These are phyloP conservation scores for Ogataea nakhonphanomensis DNA, from an alignment of 805 yeast species.

Conservation along the genomic window DNA sequence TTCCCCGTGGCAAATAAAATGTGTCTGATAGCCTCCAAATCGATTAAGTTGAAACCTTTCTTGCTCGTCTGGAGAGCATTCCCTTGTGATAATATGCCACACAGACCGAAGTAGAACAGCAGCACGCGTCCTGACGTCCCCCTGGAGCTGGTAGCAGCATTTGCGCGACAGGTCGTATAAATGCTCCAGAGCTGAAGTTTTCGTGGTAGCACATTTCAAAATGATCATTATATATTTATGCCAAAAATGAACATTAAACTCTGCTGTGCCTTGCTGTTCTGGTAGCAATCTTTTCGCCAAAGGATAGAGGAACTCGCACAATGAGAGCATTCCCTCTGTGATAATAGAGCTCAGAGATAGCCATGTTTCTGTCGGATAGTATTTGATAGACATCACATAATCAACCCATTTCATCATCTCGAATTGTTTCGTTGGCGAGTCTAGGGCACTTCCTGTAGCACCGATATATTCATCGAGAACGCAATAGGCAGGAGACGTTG, in stretches of 20 bases:
- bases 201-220: slow-evolving; percentile 58
- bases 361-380: slow-evolving; percentile 72
- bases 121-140: slow-evolving; percentile 58
- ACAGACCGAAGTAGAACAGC: slow-evolving; percentile 51
- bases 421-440: slow-evolving; percentile 5
- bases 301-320: slow-evolving; percentile 52
- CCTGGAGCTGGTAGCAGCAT: slow-evolving; percentile 62
- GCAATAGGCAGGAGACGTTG: slow-evolving; percentile 9
- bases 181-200: slow-evolving; percentile 66
- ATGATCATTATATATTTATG: slow-evolving; percentile 58
- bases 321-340: slow-evolving; percentile 51
- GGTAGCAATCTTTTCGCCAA: slow-evolving; percentile 52
- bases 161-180: slow-evolving; percentile 69
- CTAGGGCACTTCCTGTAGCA: slow-evolving; percentile 5
- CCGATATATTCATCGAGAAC: slow-evolving; percentile 14
- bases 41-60: slow-evolving; percentile 55
- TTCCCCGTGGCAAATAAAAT: slow-evolving; percentile 52
- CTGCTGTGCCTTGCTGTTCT: slow-evolving; percentile 43
- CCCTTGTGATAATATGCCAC: slow-evolving; percentile 74
- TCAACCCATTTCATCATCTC: slow-evolving; percentile 36
- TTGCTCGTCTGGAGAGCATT: slow-evolving; percentile 43
- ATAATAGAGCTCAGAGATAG: slow-evolving; percentile 59
- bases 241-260: slow-evolving; percentile 64
- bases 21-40: slow-evolving; percentile 71
- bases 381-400: slow-evolving; percentile 49